Base-by-base conservation (phyloP, 2,329 filamentous ascomycete genomes). In the Penicillium italicum region DNA sequence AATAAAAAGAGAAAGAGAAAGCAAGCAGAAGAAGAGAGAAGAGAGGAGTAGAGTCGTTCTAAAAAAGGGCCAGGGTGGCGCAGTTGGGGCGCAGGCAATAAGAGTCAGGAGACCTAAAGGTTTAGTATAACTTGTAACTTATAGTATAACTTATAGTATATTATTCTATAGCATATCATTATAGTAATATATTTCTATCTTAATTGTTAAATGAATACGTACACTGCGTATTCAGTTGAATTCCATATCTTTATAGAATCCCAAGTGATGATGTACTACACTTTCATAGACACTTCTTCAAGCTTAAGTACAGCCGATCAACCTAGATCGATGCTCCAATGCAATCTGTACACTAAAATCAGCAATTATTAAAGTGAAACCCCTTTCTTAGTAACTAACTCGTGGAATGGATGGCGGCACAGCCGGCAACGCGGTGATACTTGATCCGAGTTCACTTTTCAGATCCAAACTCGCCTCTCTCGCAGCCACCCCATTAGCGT, bases 391-490 rank as follows among this genome's bases (percentile, higher is more conserved):
- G 18, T 20, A 28, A 34, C 47, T 41, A n/a, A 51, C 53, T 40
- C 47, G 24, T 43, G 52, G 33, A 34, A 45, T 45, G 28, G 53
- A 28, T 20, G 52, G 18, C 24, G 44, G 53, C 28, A 55, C 47
- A 45, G 46, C 33, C 40, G 53, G 53, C 22, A 55, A 45, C 16
- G 53, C 53, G 4, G 53, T 55, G 22, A 55, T 45, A 20, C 40
- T 50, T 28, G 47, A 55, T 4, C 47, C 40, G 11, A 31, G 12
- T 18, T 55, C 53, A 37, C 53, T 51, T 24, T 36, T 37, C 26
- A 45, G 2, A 30, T 55, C 53, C 38, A 55, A n/a, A 55, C 53
- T 55, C 34, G 53, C 22, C 41, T 51, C 47, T 40, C 41, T 7
- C 20, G 30, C 53, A 40, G 18, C n/a, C 28, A 40, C 26, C 42